These are phyloP conservation scores for Monoraphidium neglectum DNA, from an alignment of 139 green algal species.

Conservation along the genomic window DNA sequence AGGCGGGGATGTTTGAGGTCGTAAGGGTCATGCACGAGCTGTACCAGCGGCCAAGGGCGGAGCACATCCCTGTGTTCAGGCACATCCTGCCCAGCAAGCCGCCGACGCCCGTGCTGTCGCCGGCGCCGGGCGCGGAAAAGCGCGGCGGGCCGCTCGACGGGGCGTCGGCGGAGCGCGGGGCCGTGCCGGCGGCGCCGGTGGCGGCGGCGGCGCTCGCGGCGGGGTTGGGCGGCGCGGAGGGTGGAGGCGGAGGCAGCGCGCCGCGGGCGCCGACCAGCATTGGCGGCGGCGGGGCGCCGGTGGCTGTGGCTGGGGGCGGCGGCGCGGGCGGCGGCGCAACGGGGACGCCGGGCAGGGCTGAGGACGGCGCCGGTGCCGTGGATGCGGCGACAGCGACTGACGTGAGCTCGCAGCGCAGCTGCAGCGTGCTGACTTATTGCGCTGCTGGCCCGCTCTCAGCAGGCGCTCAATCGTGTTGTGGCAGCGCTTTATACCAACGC, in stretches of 20 bases:
- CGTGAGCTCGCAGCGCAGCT: neutral
- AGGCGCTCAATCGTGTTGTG: no score
- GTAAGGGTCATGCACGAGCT: conserved; percentile 54
- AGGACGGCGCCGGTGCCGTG: neutral
- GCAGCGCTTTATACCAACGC: no score
- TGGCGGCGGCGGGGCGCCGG: neutral
- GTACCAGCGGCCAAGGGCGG: conserved; percentile 50
- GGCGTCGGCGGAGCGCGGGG: neutral
- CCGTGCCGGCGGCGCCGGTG: neutral
- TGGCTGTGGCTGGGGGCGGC: neutral
- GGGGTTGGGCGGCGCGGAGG: neutral
- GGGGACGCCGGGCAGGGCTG: neutral
- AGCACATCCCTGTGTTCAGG: conserved; percentile 22
- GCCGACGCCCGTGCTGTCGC: neutral
- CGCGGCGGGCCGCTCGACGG: neutral
- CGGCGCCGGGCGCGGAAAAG: no score
- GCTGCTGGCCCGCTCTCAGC: no score
- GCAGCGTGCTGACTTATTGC: neutral
- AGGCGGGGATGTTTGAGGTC: conserved; percentile 68
- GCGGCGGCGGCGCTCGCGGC: neutral
- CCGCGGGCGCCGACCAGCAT: conserved; percentile 1
- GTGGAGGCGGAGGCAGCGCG: neutral
- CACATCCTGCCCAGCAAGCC: conserved; percentile 26
- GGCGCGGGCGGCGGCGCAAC: neutral
- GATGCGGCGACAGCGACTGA: neutral